phyloP scores from a whole-genome alignment of 495 filamentous ascomycete species.

The Penicillium herquei region DNA sequence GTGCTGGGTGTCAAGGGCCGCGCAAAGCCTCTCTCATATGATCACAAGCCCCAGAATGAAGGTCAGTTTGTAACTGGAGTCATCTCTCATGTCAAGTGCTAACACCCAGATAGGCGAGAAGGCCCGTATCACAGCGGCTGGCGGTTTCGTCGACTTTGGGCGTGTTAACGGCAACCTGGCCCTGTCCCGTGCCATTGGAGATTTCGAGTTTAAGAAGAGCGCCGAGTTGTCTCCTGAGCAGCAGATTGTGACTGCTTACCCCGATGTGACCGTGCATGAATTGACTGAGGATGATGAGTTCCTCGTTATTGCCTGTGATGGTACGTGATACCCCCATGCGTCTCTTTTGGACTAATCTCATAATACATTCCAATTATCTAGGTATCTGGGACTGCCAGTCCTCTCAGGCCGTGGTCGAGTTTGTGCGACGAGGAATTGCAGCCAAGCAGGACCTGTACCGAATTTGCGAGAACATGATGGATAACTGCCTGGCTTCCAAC shows the following conservation, averaged over 20 bases:
- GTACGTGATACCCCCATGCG: constrained; percentile 47
- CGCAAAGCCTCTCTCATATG: constrained; percentile 94
- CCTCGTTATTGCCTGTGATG: constrained; percentile 94
- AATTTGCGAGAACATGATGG: constrained; percentile 99
- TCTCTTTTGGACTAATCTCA: not conserved
- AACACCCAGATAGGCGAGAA: constrained; percentile 70
- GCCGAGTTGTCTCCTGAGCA: constrained; percentile 92
- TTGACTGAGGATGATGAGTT: constrained; percentile 94
- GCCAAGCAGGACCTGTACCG: constrained; percentile 89
- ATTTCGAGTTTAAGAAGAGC: constrained; percentile 99
- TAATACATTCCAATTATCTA: constrained; percentile 45
- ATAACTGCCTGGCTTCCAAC: constrained; percentile 96
- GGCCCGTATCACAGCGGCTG: constrained; percentile 89
- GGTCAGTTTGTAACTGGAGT: constrained; percentile 47
- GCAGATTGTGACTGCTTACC: constrained; percentile 96
- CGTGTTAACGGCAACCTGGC: constrained; percentile 98
- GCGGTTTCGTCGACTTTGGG: constrained; percentile 97
- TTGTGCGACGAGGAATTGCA: constrained; percentile 91
- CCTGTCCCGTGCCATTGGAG: constrained; percentile 95
- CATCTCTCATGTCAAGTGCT: not conserved
- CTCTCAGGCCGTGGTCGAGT: constrained; percentile 94
- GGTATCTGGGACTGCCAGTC: constrained; percentile 99
- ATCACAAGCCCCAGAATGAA: constrained; percentile 99
- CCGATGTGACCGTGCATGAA: constrained; percentile 88
- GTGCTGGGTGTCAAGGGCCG: constrained; percentile 94